Evolutionary conservation across 345 rosid species (phyloP), one percentile per base, ranked within the genome.

Genomic region (Limnanthes douglasii): DNA sequence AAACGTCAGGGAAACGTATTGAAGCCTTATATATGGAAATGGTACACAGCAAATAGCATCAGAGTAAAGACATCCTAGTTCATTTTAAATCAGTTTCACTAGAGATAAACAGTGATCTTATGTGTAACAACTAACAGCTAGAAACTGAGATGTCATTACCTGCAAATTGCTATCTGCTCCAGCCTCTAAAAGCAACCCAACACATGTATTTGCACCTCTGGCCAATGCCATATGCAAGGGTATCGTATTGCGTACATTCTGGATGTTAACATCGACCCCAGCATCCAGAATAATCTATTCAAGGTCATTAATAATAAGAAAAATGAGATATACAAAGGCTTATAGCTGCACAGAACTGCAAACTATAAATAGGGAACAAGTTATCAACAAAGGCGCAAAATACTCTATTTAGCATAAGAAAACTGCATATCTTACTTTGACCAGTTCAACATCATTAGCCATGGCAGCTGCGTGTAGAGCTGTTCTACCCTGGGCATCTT

Each of bases 161-260:
- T 80, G 98, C 51, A 80, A 46, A 57, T 84, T 84, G 50, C 84
- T 80, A 66, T 78, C 61, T 1, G 98, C 92, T 24, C 94, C 88
- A 47, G 94, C 66, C 43, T 70, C 70, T 53, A 90, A 63, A 45
- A 90, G 86, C 61, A 84, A 50, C 36, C 83, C 75, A 31, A 90
- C 95, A 62, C 98, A 90, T 12, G 80, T 56, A 16, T 71, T 77
- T 34, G 94, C 93, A 37, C 96, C 98, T 58, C 94, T 75, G 31
- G 84, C 86, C 69, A 90, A 57, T 18, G 98, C 98, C 47, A 85
- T 70, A 55, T 90, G 98, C 53, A 90, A 92, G 34, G 95, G 96
- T 52, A 73, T 84, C 19, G 90, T 73, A 58, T 78, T 78, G 44
- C 75, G 94, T 55, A 70, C 66, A 58, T 84, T 85, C 38, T 74